Evolutionary conservation across 2,329 filamentous ascomycete species (phyloP), one percentile per base, ranked within the genome.

Genomic region (Fusarium brachygibbosum): DNA sequence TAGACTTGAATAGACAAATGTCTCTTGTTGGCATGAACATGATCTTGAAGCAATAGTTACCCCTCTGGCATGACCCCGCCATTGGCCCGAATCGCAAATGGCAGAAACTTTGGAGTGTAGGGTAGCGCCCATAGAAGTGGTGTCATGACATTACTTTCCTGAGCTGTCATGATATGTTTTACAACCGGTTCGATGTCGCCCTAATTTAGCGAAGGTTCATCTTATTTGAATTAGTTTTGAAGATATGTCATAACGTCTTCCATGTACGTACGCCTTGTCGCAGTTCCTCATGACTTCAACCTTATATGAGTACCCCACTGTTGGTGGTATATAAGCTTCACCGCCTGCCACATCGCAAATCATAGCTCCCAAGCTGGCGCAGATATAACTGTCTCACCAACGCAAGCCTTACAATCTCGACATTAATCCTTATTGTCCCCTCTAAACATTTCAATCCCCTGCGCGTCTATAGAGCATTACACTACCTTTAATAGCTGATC

Each of bases 11-110:
- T 52, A 53, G 13, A 41, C n/a, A 42, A 28, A 46, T 42, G 23
- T 28, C 49, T 58, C 23, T 42, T 8, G 13, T 42, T n/a, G 34
- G 31, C 34, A 51, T 51, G 34, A 40, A 16, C 17, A n/a, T 44
- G 34, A 37, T 34, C 21, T 21, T 4, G 17, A 19, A 19, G 40
- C n/a, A 19, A 29, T 29, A 6, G n/a, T n/a, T 62, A 69, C 72
- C 72, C 71, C 72, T 63, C 72, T 56, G 60, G 51, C 31, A 55
- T 70, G 56, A 73, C 72, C 69, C 72, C 72, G 63, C 68, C 63
- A 71, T 71, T 56, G 50, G 58, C 19, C 10, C 14, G 13, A n/a
- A 31, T 52, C 9, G 25, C 16, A 23, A 14, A 14, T 21, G 32
- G 48, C 34, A 51, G 48, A 51, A 37, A 19, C 17, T 19, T 14